Percentiles rank a stretch among this genome's conserved stretches.
Conservation (phyloP, 306 rosid species). For the Cicer judaicum region DNA sequence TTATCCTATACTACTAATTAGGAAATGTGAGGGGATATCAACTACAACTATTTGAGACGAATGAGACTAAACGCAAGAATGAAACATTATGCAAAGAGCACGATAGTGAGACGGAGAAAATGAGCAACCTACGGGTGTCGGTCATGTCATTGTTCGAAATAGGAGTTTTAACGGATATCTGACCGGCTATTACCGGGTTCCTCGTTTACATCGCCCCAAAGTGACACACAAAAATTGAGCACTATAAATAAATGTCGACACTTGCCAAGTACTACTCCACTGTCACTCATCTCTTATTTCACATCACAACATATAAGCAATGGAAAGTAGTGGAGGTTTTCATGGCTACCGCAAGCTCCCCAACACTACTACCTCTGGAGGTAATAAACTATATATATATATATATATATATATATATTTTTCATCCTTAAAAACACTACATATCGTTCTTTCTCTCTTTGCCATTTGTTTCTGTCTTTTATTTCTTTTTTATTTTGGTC, state of each 20-base stretch:
- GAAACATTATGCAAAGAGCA: too few species aligned
- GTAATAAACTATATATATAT: too few species aligned
- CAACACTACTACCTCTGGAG: slow-evolving; percentile 51
- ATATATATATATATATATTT: too few species aligned
- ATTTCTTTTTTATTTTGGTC: not conserved
- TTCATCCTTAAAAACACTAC: too few species aligned
- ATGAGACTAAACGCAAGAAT: too few species aligned
- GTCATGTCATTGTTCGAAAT: not conserved
- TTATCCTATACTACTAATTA: too few species aligned
- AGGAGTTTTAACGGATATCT: not conserved
- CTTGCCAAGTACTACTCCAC: slow-evolving; percentile 55
- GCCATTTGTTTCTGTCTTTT: not conserved
- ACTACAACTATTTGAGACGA: too few species aligned
- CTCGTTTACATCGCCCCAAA: slow-evolving; percentile 56
- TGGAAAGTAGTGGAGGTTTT: slow-evolving; percentile 74
- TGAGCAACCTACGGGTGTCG: slow-evolving; percentile 49
- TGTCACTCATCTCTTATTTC: not conserved
- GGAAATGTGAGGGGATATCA: too few species aligned
- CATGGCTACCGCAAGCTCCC: slow-evolving; percentile 76
- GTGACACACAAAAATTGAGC: slow-evolving; percentile 36
- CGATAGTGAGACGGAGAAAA: not conserved
- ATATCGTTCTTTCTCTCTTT: not conserved
- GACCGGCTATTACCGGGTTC: slow-evolving; percentile 50
- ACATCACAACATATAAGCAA: slow-evolving; percentile 8
- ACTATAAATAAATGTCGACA: slow-evolving; percentile 59